phyloP scores from a whole-genome alignment of 2,329 filamentous ascomycete genomes.

The Ceratocystis diversiconidia region DNA sequence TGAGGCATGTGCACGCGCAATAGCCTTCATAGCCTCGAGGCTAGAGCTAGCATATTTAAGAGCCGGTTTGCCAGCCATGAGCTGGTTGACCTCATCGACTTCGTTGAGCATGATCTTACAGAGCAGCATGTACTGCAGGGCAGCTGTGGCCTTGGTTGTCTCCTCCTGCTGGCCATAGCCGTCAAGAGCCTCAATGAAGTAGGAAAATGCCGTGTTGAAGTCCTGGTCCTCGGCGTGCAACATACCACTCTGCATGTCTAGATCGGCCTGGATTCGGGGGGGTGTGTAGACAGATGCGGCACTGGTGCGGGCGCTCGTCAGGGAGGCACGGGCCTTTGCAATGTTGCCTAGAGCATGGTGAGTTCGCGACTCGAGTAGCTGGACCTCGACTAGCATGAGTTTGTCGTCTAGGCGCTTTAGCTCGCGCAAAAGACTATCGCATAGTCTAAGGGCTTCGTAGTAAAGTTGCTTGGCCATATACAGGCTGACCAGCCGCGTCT shows the following conservation, averaged over 20 bases:
- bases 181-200: constrained; percentile 98
- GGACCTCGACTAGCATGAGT: constrained; percentile 91
- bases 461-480: constrained; percentile 97
- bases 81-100: constrained; percentile 84
- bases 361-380: constrained; percentile 89
- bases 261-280: constrained; percentile 81
- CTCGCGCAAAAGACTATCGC: constrained; percentile 91
- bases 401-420: constrained; percentile 98
- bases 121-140: constrained; percentile 96
- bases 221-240: constrained; percentile 96
- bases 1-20: constrained; percentile 88
- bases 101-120: constrained; percentile 99
- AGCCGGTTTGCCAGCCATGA: constrained; percentile 92
- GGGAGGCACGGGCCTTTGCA: constrained; percentile 82
- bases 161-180: constrained; percentile 93
- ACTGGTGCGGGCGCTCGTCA: constrained; percentile 87
- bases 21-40: constrained; percentile 97
- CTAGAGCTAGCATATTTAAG: constrained; percentile 91
- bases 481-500: constrained; percentile 82
- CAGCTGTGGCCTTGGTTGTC: constrained; percentile 76
- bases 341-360: constrained; percentile 97
- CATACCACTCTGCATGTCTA: constrained; percentile 99
- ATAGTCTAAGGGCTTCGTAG: constrained; percentile 91
- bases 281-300: constrained; percentile 92
- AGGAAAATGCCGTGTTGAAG: constrained; percentile 97